A percentile compares a stretch with the other conserved stretches of the same genome.
These are phyloP conservation scores for Cicer chorassanicum DNA, from an alignment of 306 rosid species.

Conservation along the genomic window DNA sequence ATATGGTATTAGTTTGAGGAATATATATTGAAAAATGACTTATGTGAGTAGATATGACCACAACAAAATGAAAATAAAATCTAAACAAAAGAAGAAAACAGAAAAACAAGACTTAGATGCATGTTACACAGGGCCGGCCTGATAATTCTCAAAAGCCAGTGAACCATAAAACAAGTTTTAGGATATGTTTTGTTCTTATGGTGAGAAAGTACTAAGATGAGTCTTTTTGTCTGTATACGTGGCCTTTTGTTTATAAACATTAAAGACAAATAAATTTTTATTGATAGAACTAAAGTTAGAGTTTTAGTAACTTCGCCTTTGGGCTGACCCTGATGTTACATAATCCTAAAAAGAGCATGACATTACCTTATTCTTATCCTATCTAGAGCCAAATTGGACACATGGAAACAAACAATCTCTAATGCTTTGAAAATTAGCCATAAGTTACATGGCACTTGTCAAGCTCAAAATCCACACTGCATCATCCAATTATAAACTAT, in stretches of 20 bases:
- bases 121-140: no score
- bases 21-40: neutral
- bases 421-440: constrained; percentile 39
- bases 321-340: neutral
- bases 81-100: constrained; percentile 27
- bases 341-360: constrained; percentile 26
- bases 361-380: constrained; percentile 50
- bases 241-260: no score
- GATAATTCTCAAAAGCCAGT: no score
- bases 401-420: constrained; percentile 42
- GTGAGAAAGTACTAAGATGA: no score
- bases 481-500: constrained; percentile 43
- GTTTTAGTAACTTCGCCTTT: no score
- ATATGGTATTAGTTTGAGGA: neutral
- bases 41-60: neutral
- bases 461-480: constrained; percentile 24
- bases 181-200: no score
- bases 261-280: no score
- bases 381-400: constrained; percentile 48
- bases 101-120: neutral
- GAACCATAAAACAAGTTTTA: no score
- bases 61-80: neutral
- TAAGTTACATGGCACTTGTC: constrained; percentile 9
- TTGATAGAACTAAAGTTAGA: no score
- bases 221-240: no score